Conservation (phyloP, 257 asterid genomes). For the Nicotiana sylvestris region DNA sequence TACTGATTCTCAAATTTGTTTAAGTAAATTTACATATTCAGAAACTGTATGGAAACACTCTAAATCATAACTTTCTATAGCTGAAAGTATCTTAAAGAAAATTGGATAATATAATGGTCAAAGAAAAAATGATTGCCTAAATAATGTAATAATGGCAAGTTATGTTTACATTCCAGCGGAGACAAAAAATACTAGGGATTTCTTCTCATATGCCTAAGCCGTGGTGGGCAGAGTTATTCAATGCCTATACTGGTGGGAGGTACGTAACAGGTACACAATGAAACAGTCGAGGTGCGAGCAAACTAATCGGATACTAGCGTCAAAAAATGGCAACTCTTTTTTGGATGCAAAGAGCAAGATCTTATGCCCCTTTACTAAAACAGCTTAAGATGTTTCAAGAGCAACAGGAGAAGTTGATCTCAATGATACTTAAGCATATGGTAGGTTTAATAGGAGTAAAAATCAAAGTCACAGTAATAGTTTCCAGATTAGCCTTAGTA, state of each 20-base stretch:
- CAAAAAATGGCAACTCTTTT: background rate
- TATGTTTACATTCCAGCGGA: too few relatives aligned
- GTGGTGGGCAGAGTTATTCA: too few relatives aligned
- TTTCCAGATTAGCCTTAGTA: background rate
- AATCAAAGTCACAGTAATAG: background rate
- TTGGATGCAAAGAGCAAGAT: background rate
- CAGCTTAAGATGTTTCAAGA: background rate
- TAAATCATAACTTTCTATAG: background rate
- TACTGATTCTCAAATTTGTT: background rate
- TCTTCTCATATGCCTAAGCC: too few relatives aligned
- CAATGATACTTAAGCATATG: background rate
- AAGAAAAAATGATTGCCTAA: too few relatives aligned
- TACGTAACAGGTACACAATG: too few relatives aligned
- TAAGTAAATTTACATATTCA: background rate
- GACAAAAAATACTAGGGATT: too few relatives aligned
- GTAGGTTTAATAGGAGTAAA: background rate
- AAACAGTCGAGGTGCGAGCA: too few relatives aligned
- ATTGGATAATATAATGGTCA: background rate
- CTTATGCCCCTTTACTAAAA: background rate
- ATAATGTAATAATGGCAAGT: too few relatives aligned
- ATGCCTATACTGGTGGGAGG: too few relatives aligned
- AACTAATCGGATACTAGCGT: too few relatives aligned
- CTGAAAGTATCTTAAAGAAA: background rate
- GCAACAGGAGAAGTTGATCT: background rate
- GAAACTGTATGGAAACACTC: background rate